Base-by-base conservation (phyloP, 768 basidiomycete genomes). In the Clitopilus hobsonii region DNA sequence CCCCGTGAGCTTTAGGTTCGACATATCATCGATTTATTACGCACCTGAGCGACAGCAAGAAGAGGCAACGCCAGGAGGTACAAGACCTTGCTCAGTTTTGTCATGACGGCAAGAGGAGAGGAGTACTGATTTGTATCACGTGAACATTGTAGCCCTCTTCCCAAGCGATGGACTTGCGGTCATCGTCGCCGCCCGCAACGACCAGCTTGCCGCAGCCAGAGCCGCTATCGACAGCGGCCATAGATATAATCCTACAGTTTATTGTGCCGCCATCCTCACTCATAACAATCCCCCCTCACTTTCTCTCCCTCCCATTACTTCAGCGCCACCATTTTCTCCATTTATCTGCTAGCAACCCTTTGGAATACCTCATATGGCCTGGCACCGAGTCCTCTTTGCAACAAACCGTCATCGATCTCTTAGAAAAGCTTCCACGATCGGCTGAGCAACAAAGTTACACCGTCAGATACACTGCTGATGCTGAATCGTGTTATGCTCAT, bases 281-380 rank as follows among this genome's bases (percentile, higher is more conserved):
- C 47, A 61, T 67, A n/a, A 74, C 76, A 0, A 66, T 91, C 32
- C 87, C 88, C 0, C 70, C 75, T 0, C 78, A 86, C 65, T 75
- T 89, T 48, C 60, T 90, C 55, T 88, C 87, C 1, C 67, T 66
- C 4, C 71, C 81, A 18, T 79, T 89, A 27, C 72, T 74, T 2
- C 83, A 88, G 65, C 75, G 88, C 30, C 88, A 89, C 64, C 79
- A 74, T 61, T 85, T 87, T 67, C 81, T 91, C 48, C 62, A 69
- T 18, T 70, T 90, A 54, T 66, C 75, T 24, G 74, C 80, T 7
- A 71, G 80, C 23, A 69, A 80, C 59, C 72, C 80, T 7, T 58
- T 67, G 28, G 72, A 79, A 2, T 91, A 91, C 65, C 74, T 91
- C 45, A 79, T 79, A 60, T 91, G 89, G 89, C 86, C 89, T 8